phyloP scores from a whole-genome alignment of 305 asterid genomes.

The Fraxinus floribunda region DNA sequence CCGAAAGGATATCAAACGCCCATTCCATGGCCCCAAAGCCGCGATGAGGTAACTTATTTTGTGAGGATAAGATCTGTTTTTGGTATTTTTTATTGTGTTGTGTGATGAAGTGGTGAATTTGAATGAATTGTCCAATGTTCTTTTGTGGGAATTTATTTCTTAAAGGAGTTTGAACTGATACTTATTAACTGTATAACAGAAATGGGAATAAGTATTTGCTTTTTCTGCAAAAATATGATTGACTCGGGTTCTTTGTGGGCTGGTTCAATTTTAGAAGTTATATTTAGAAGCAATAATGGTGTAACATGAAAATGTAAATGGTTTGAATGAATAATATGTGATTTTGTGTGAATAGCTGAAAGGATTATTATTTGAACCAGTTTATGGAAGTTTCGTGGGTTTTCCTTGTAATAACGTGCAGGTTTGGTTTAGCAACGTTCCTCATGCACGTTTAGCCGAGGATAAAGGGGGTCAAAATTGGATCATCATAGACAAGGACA shows the following conservation, averaged over 20 bases:
- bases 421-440: conserved; percentile 99
- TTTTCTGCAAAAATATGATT: not conserved
- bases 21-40: conserved; percentile 86
- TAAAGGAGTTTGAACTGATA: not conserved
- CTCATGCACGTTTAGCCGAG: conserved; percentile 88
- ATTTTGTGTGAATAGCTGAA: not conserved
- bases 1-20: conserved; percentile 76
- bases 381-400: conserved; percentile 19
- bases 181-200: not conserved
- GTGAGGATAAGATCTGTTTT: not conserved
- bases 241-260: not conserved
- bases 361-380: conserved; percentile 13
- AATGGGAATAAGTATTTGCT: not conserved
- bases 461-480: conserved; percentile 98
- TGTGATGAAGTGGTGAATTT: not conserved
- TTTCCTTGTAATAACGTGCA: conserved; percentile 25
- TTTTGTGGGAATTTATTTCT: not conserved
- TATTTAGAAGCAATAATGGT: not conserved
- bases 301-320: not conserved
- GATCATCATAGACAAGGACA: conserved; percentile 73
- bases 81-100: not conserved
- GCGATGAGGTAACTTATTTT: conserved; percentile 63
- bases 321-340: not conserved
- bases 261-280: not conserved
- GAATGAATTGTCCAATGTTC: not conserved